Evolutionary conservation across 352 stramenopile species (phyloP).

Genomic region (Globisporangium viniferum): DNA sequence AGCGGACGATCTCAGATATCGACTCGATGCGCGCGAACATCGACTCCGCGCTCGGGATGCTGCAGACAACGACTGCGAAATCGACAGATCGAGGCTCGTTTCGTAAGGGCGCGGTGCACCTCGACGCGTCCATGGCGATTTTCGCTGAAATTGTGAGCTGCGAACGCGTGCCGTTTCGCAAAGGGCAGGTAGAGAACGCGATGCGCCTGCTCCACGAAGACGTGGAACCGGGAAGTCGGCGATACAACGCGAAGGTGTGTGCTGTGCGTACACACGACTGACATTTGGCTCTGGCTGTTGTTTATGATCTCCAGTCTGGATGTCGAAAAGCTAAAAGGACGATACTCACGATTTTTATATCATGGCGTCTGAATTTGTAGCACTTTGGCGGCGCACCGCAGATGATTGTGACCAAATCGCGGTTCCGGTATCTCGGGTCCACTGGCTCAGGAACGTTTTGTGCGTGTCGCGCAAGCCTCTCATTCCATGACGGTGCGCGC

Average conservation of each 20-base stretch:
- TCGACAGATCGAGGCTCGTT: not conserved
- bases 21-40: not conserved
- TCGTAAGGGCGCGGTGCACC: not conserved
- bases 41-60: not conserved
- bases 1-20: not conserved
- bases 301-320: not conserved
- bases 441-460: not conserved
- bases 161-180: conserved; percentile 5
- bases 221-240: not conserved
- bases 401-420: not conserved
- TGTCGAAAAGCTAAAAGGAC: not conserved
- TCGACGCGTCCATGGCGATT: not conserved
- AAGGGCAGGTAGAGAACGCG: not conserved
- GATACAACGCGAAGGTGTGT: not conserved
- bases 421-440: not conserved
- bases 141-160: not conserved
- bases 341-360: not conserved
- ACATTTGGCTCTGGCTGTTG: not conserved
- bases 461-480: not conserved
- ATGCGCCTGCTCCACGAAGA: not conserved
- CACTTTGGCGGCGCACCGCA: not conserved
- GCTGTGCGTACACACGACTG: not conserved
- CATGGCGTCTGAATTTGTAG: not conserved
- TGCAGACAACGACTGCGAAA: not conserved
- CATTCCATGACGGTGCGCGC: not conserved